Base-by-base conservation (phyloP, 108 stramenopile species). In the Chaetoceros muelleri region DNA sequence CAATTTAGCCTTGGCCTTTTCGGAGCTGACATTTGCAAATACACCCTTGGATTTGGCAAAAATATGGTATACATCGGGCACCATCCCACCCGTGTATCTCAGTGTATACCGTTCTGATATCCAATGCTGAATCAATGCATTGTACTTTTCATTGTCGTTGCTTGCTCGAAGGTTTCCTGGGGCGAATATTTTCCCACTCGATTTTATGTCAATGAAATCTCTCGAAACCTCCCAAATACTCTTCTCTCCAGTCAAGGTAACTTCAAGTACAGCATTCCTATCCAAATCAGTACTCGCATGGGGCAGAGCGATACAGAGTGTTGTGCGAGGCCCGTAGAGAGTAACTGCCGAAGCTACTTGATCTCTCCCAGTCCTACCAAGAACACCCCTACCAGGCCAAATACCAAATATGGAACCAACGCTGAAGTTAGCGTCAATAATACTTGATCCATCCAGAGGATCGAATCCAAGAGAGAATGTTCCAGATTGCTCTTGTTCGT, bases 161-260 rank as follows among this genome's bases (percentile, higher is more conserved):
- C 82, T 85, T 17, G 88, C 88, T 13, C 92, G 59, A n/a, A 93
- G 64, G 64, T 93, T 93, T 10, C 92, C 92, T 1, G 92, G 92
- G 18, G 91, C 91, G 58, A 93, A 93, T 19, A 86, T 59, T 54
- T 90, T 88, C 21, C 81, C 75, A 7, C 58, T 51, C 1, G 78
- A 69, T 49, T 71, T 30, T 55, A 84, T 52, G 22, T 30, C 22
- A 23, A 84, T 53, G 3, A 48, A 46, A 25, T 71, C 60, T 13
- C 70, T 58, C 8, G 72, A 68, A 0, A 88, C 46, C 24, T 76
- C 66, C 87, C 83, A 84, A 17, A 44, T 61, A 17, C 65, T 71
- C 22, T 69, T 63, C 47, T 76, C 70, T 40, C 72, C 53, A n/a
- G 76, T 63, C 30, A 81, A 61, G 24, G 80, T 81, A 2, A 79